Evolutionary conservation across 768 basidiomycete species (phyloP).

Genomic region (Hemileccinum impolitum): DNA sequence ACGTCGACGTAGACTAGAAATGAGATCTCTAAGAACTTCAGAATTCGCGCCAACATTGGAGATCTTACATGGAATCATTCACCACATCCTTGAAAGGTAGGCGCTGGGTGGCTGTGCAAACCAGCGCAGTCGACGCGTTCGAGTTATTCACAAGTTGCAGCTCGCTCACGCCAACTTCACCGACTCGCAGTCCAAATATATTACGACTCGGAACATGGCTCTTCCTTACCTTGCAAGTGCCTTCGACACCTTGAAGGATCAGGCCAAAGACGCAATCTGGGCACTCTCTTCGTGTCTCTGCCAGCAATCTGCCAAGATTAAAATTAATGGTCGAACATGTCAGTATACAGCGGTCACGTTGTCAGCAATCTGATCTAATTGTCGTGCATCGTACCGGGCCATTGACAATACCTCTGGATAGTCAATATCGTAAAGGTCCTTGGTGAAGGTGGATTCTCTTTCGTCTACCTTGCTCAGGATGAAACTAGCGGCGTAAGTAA

Average conservation of each 20-base stretch:
- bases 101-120: constrained; percentile 6
- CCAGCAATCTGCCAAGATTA: constrained; percentile 79
- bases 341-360: constrained; percentile 33
- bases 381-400: neutral
- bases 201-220: constrained; percentile 23
- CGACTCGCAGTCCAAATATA: neutral
- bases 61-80: too few relatives aligned
- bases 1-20: too few relatives aligned
- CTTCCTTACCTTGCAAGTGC: constrained; percentile 35
- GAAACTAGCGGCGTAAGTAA: constrained; percentile 73
- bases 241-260: constrained; percentile 62
- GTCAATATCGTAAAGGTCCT: constrained; percentile 90
- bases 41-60: too few relatives aligned
- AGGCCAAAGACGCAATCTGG: constrained; percentile 79
- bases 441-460: constrained; percentile 95
- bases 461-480: constrained; percentile 86
- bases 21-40: too few relatives aligned
- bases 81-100: too few relatives aligned
- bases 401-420: constrained; percentile 26
- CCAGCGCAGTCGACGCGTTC: neutral
- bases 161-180: too few relatives aligned
- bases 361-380: constrained; percentile 4
- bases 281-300: constrained; percentile 79
- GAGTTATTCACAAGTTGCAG: too few relatives aligned
- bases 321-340: constrained; percentile 96